A percentile compares a stretch with the other conserved stretches of the same genome.
These are phyloP conservation scores for Amaranthus cruentus DNA, from an alignment of 148 eudicot species.

Conservation along the genomic window DNA sequence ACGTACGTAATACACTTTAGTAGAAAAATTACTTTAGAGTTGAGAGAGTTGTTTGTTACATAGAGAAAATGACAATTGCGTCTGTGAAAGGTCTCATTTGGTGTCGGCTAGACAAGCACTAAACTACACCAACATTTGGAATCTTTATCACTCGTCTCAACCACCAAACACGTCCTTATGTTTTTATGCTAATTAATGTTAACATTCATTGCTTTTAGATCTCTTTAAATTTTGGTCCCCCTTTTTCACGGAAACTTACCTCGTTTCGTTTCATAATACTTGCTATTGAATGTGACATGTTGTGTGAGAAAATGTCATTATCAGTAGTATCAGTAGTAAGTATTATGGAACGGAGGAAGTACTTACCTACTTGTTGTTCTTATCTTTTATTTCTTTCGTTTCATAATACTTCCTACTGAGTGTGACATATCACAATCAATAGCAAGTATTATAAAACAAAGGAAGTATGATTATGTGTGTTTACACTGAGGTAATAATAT, in stretches of 20 bases:
- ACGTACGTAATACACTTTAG: background rate
- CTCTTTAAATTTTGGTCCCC: constrained; percentile 3
- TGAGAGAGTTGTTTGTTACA: background rate
- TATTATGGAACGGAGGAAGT: no score
- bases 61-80: constrained; percentile 23
- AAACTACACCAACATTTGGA: constrained; percentile 20
- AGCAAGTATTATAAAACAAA: no score
- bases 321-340: no score
- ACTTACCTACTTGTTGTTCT: no score
- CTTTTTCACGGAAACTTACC: background rate
- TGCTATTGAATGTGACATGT: background rate
- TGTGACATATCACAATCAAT: no score
- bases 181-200: background rate
- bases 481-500: no score
- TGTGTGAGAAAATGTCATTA: no score
- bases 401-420: background rate
- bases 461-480: no score
- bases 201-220: background rate
- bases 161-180: constrained; percentile 21
- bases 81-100: constrained; percentile 16
- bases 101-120: constrained; percentile 35
- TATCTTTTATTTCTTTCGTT: background rate
- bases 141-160: constrained; percentile 21
- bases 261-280: background rate
- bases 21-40: background rate